Evolutionary conservation across 2,329 filamentous ascomycete species (phyloP).

Genomic region (Clonostachys chloroleuca): DNA sequence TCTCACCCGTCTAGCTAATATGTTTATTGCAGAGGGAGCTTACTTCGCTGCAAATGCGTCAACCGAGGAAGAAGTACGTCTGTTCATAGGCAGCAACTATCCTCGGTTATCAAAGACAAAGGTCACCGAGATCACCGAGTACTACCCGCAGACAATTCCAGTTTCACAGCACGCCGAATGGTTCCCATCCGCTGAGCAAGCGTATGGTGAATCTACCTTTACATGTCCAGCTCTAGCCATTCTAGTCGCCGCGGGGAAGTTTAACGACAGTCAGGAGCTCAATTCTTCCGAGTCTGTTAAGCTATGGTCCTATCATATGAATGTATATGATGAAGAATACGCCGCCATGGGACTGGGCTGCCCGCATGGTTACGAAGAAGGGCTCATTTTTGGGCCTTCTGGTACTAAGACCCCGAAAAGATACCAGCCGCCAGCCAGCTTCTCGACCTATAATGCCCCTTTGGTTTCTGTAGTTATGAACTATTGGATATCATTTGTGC

Average conservation of each 20-base stretch:
- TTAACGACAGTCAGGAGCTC: slow-evolving; percentile 2
- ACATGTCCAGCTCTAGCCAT: slow-evolving; percentile 35
- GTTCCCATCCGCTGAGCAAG: slow-evolving; percentile 34
- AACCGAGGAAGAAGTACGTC: slow-evolving; percentile 21
- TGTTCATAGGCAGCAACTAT: slow-evolving; percentile 43
- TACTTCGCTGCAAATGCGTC: slow-evolving; percentile 33
- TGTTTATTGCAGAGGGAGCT: slow-evolving; percentile 34
- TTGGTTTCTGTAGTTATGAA: slow-evolving; percentile 41
- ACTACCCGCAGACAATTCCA: slow-evolving; percentile 28
- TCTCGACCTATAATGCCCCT: slow-evolving; percentile 35
- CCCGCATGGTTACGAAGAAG: slow-evolving; percentile 38
- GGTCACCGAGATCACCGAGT: slow-evolving; percentile 22
- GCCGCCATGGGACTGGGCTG: slow-evolving; percentile 34
- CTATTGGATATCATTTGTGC: slow-evolving; percentile 30
- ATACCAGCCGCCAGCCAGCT: slow-evolving; percentile 39
- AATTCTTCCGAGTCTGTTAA: no score
- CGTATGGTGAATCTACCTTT: slow-evolving; percentile 41
- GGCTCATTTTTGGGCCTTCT: no score
- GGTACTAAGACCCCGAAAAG: no score
- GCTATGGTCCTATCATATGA: slow-evolving; percentile 42
- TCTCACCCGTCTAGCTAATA: background rate
- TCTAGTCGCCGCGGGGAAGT: slow-evolving; percentile 19
- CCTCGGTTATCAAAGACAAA: slow-evolving; percentile 30
- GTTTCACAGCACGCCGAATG: slow-evolving; percentile 32
- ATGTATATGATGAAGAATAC: slow-evolving; percentile 34